A percentile compares a stretch with the other conserved stretches of the same genome.
Conservation (phyloP, 768 basidiomycete species). For the Mycena venus region DNA sequence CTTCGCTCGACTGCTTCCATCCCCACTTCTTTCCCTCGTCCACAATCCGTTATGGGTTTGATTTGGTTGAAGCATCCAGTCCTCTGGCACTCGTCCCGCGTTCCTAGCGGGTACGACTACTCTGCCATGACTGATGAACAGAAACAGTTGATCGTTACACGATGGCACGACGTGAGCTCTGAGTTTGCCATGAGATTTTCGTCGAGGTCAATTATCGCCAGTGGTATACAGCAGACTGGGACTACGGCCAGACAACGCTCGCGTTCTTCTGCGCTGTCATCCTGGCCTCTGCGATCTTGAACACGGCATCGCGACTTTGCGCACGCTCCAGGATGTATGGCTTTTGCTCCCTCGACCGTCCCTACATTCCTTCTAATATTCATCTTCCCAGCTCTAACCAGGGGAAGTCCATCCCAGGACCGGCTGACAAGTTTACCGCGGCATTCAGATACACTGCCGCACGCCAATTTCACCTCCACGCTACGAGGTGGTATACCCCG, state of each 20-base stretch:
- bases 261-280: conserved; percentile 47
- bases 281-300: conserved; percentile 27
- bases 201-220: background rate
- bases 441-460: conserved; percentile 35
- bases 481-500: conserved; percentile 44
- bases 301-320: conserved; percentile 19
- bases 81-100: conserved; percentile 44
- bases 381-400: background rate
- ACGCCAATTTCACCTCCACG: conserved; percentile 39
- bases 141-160: conserved; percentile 33
- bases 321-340: conserved; percentile 15
- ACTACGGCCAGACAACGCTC: conserved; percentile 45
- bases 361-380: too few relatives aligned
- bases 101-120: conserved; percentile 38
- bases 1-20: background rate
- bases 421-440: conserved; percentile 36
- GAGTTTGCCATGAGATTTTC: background rate
- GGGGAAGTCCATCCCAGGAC: background rate
- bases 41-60: conserved; percentile 35
- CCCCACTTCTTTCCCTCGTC: background rate
- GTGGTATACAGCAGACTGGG: conserved; percentile 42
- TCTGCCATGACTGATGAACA: conserved; percentile 39
- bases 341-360: too few relatives aligned
- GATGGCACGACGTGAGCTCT: conserved; percentile 42
- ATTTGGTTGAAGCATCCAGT: conserved; percentile 44